Evolutionary conservation across 345 rosid genomes (phyloP), one percentile per base, ranked within the genome.

Genomic region (Euphorbia peplus): DNA sequence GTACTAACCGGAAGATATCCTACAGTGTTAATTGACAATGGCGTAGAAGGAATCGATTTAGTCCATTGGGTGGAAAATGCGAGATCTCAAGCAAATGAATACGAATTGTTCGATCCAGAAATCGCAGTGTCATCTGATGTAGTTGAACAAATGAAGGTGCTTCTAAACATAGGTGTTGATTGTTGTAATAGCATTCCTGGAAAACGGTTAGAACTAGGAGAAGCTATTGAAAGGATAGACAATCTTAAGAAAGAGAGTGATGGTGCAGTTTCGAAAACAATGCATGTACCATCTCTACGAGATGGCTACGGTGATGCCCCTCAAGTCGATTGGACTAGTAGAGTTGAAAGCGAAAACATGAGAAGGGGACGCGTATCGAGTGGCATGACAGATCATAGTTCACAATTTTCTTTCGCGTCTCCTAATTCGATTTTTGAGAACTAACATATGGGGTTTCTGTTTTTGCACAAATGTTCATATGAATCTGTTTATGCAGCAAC

Each of bases 1-100:
- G 84, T 87, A 63, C 76, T 91, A 1, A 88, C 96, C 1, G 89
- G 92, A 15, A 84, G 84, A 67, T 79, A 81, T 53, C 97, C 95
- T 32, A 76, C 83, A 4, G 91, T 88, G 16, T 91, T 87, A 77
- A 73, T 80, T 30, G 82, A 67, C 58, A 56, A 78, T 10, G 81
- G 70, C 2, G 70, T 73, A 30, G 92, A 87, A 2, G 96, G 90
- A 11, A 83, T 82, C 0, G 90, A 89, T 57, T 21, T 84, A 30
- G 83, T 84, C 4, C 80, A 80, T 60, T 83, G 87, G 96, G 81
- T 81, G 19, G 75, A 79, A 32, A 80, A 86, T 0, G 84, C 88
- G 0, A 46, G 70, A 21, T 70, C 83, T 0, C 75, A 85, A 52
- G 82, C 91, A 12, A 82, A 66, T 48, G 80, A 83, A 70, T 59